Base-by-base conservation (phyloP, 1,284 basidiomycete species). In the Cutaneotrichosporon sp. region DNA sequence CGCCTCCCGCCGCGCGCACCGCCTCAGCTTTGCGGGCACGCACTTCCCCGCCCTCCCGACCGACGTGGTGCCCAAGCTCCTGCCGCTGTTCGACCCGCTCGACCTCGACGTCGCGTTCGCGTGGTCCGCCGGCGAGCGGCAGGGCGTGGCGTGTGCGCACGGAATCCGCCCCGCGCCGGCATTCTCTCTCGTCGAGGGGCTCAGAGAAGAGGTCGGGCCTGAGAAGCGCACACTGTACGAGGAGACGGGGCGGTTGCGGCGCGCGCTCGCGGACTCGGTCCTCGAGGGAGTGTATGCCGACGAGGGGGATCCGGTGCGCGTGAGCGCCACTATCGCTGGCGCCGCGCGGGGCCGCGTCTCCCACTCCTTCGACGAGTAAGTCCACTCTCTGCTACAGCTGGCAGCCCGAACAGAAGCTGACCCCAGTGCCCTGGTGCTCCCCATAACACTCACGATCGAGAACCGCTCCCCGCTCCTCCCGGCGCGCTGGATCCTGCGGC, bases 181-280 rank as follows among this genome's bases (percentile, higher is more conserved):
- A 2, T 88, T 89, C 38, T 76, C 76, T n/a, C 43, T 76, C 4
- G 71, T 82, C 73, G 88, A 86, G 18, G 80, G 82, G 14, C 80
- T 92, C 59, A 81, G 83, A 51, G 80, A 86, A 45, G 82, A 89
- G 43, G 82, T 83, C 16, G 83, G 85, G 5, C 84, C 87, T 69
- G 82, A 83, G 22, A 79, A 89, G 71, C 85, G 88, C 63, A 92
- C 87, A 63, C 90, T 95, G 85, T 97, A 92, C 74, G 90, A 90
- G 20, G 92, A 95, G 81, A 94, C 91, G 5, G 86, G 85, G 60
- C 82, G 88, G 54, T 86, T 92, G 75, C 86, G 87, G 69, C 78
- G 79, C 65, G 85, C 86, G 50, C 80, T 95, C 31, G 73, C 92
- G 51, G 82, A 85, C 33, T 84, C 86, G 5, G 84, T 95, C 29